Conservation (phyloP, 192 early-diverging fungal species). For the Jimgerdemannia lactiflua region DNA sequence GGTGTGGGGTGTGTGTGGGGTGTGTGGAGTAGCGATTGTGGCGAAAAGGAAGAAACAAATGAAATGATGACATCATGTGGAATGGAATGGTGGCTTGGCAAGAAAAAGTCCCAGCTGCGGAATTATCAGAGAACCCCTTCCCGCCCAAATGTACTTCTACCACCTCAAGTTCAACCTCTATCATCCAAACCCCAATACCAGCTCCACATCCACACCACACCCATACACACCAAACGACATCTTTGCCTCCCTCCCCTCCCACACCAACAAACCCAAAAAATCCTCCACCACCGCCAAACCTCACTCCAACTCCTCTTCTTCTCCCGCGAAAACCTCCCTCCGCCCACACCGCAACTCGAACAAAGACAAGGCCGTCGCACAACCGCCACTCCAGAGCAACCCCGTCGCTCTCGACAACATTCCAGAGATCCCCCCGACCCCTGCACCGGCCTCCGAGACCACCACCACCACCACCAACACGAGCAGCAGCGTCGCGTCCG, state of each 20-base stretch:
- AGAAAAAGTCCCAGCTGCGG: no score
- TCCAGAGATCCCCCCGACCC: slow-evolving; percentile 13
- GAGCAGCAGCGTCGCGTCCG: no score
- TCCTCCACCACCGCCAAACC: neutral
- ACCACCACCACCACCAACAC: neutral
- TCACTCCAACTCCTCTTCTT: neutral
- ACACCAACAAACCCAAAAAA: neutral
- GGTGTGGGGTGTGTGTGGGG: no score
- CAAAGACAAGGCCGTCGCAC: neutral
- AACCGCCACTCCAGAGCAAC: neutral
- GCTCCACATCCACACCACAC: neutral
- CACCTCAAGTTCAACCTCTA: slow-evolving; percentile 38
- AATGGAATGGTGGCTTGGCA: no score
- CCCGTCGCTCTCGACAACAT: slow-evolving; percentile 3
- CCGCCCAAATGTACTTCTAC: slow-evolving; percentile 27
- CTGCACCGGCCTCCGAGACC: neutral
- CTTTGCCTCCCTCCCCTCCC: no score
- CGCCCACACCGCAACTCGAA: no score
- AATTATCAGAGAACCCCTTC: no score
- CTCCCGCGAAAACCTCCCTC: slow-evolving; percentile 1
- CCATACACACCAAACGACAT: slow-evolving; percentile 1
- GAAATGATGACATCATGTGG: no score
- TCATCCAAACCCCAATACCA: neutral
- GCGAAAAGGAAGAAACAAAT: no score
- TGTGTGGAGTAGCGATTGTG: no score